Evolutionary conservation across 495 filamentous ascomycete species (phyloP), one percentile per base, ranked within the genome.

Genomic region (Lasiosphaeriaceae sp.): DNA sequence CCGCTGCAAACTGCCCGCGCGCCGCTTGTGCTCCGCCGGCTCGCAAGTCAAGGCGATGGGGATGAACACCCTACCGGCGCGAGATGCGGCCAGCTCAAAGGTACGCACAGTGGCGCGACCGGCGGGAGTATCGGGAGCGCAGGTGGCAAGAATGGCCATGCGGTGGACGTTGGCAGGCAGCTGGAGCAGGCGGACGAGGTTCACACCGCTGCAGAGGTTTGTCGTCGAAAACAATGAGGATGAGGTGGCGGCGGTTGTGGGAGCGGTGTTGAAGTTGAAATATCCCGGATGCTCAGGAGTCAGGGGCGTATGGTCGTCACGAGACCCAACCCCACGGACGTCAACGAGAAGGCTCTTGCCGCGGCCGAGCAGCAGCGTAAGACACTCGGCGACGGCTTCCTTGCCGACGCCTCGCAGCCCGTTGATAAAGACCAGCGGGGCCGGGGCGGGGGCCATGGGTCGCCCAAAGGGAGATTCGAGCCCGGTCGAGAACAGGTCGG

Each of bases 371-470:
- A 68, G 50, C 19, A 61, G 39, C 1, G 59, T 51, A 39, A 70
- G 57, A 21, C 56, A 61, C 56, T 68, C 65, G 48, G 65, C 65
- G 2, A 66, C 61, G 3, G 65, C 60, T 34, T 63, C 49, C 58
- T 70, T 68, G 24, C 67, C 67, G 19, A 65, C 64, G 50, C 65
- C 67, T 4, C 55, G 61, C 58, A 54, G 55, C 44, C 67, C 67
- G 50, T 70, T 70, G 56, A 70, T 68, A 45, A 54, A 62, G 6
- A 70, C 53, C 20, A 70, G 54, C 29, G 67, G 67, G 6, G 57
- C 61, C 0, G 67, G 65, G 37, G 39, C 47, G 0, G 61, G 61
- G 24, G 52, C 54, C 52, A 62, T 61, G 8, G 57, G 60, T 21
- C 64, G 60, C 17, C 51, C 39, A 21, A 64, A 60, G 50, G 43